Percentiles rank a stretch among this genome's conserved stretches.
Evolutionary conservation across 441 rosid species (phyloP).

Genomic region (Sinapis alba): DNA sequence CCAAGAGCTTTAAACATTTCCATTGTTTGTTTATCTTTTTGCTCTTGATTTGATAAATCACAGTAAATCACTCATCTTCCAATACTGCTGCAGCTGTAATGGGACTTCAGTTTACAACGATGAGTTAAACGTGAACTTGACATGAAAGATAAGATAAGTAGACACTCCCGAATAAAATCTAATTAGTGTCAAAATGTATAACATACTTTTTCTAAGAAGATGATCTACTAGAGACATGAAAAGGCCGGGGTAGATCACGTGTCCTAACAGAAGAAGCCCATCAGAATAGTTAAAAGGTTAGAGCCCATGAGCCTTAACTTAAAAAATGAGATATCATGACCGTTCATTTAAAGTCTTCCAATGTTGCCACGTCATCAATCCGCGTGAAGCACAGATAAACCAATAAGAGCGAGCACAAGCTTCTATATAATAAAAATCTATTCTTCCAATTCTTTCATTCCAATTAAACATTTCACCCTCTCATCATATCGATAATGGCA

Average conservation of each 20-base stretch:
- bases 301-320: background rate
- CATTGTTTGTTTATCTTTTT: background rate
- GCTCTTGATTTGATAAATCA: background rate
- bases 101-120: background rate
- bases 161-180: background rate
- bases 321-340: background rate
- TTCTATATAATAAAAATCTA: conserved; percentile 10
- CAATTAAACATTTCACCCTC: background rate
- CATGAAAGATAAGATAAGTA: background rate
- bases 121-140: background rate
- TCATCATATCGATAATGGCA: background rate
- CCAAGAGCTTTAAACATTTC: background rate
- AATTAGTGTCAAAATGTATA: too few species aligned
- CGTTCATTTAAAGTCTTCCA: background rate
- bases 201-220: too few species aligned
- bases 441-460: background rate
- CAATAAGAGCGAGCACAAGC: conserved; percentile 29
- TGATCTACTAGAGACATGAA: too few species aligned
- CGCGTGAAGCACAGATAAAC: conserved; percentile 14
- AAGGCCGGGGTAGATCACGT: background rate
- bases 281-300: background rate
- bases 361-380: conserved; percentile 32
- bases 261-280: background rate
- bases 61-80: conserved; percentile 7
- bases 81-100: background rate